Evolutionary conservation across 345 rosid species (phyloP).

Genomic region (rapeseed (Brassica napus)): Da-Ae NC_063441.1:11696501-11697000

Average conservation of each 20-base stretch:
- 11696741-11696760: background rate
- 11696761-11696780: background rate
- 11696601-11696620: conserved; percentile 77
- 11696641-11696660: conserved; percentile 72
- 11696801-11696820: background rate
- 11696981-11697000: too few relatives aligned
- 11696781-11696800: background rate
- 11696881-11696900: conserved; percentile 28
- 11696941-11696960: conserved; percentile 32
- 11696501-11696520: conserved; percentile 36
- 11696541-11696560: conserved; percentile 38
- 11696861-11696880: conserved; percentile 28
- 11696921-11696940: conserved; percentile 8
- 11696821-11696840: background rate
- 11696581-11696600: conserved; percentile 53
- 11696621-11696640: conserved; percentile 79
- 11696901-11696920: conserved; percentile 29
- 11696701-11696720: background rate
- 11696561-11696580: conserved; percentile 64
- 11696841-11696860: background rate
- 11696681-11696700: conserved; percentile 52
- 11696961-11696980: background rate
- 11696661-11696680: conserved; percentile 87
- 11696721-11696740: conserved; percentile 24
- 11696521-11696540: conserved; percentile 21